Percentiles rank a stretch among this genome's conserved stretches.
Conservation (phyloP, 1,284 basidiomycete species). For the Stygiomarasmius scandens region DNA sequence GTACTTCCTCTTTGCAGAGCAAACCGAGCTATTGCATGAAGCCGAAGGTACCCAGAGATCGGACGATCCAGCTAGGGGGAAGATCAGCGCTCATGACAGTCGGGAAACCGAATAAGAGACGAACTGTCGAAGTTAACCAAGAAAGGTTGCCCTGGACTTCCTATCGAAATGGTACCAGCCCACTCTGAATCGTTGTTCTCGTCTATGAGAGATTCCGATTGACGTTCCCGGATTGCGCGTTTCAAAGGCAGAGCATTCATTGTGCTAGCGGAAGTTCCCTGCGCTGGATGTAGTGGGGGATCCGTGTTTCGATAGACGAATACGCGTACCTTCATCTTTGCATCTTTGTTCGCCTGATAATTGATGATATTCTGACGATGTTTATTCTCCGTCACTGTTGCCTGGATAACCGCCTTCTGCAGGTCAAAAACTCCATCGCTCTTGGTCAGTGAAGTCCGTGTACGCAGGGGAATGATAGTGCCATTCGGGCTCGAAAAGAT, state of each 20-base stretch:
- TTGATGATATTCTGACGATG: slow-evolving; percentile 29
- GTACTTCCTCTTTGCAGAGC: slow-evolving; percentile 28
- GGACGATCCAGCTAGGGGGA: slow-evolving; percentile 26
- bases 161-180: slow-evolving; percentile 34
- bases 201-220: slow-evolving; percentile 25
- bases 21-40: slow-evolving; percentile 32
- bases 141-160: slow-evolving; percentile 29
- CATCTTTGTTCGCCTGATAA: slow-evolving; percentile 25
- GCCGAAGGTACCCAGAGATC: slow-evolving; percentile 27
- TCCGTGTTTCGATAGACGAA: neutral
- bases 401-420: slow-evolving; percentile 22
- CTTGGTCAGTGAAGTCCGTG: slow-evolving; percentile 20
- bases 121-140: slow-evolving; percentile 39
- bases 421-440: slow-evolving; percentile 26
- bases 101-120: neutral
- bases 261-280: no score
- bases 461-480: slow-evolving; percentile 14
- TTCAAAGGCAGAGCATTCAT: no score
- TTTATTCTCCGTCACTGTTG: slow-evolving; percentile 25
- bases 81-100: neutral
- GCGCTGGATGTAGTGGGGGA: no score
- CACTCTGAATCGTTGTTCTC: slow-evolving; percentile 23
- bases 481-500: neutral
- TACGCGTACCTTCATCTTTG: slow-evolving; percentile 15
- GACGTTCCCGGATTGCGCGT: slow-evolving; percentile 13